Base-by-base conservation (phyloP, 2,329 filamentous ascomycete genomes). In the Zymoseptoria crescenta region DNA sequence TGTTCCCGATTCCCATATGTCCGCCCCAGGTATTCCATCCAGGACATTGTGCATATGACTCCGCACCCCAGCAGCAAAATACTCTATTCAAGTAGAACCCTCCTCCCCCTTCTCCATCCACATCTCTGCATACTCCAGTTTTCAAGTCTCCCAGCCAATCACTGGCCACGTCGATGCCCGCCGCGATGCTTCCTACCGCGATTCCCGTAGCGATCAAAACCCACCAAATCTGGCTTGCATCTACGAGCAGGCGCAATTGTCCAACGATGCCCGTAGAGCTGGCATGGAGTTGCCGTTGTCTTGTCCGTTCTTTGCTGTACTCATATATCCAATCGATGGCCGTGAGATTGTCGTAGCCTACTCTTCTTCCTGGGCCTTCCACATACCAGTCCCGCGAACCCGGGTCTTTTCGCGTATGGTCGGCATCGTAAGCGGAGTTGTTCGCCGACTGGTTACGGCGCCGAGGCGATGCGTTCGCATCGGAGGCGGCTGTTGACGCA, bases 241-340 rank as follows among this genome's bases (percentile, higher is more conserved):
- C 94, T 16, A 90, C 79, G 24, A 95, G 76, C 64, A 88, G 85
- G 62, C 83, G 86, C 56, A 88, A 68, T 67, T 91, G 85, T 10
- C 91, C 91, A 20, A 92, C 61, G 4, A 96, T 66, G 0, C 91
- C 89, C 20, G 83, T 80, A 7, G 85, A 82, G 67, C 82, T 84
- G 0, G 87, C 83, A 57, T 85, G 83, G 20, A 99, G 79, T 29
- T 88, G 83, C n/a, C 91, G 84, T 68, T 95, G 77, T 24, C 94
- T 85, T 73, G 96, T 91, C 20, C 94, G 85, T 76, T 99, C 94
- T 74, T 96, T 96, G 56, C 89, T 94, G 72, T 97, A 96, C 74
- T 99, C 94, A 69, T 96, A 97, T 71, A 97, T 97, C 94, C 94
- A 99, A 77, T 99, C 94, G 73, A 99, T 99, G 59, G 94, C 93